Percentiles rank a stretch among this genome's conserved stretches.
Evolutionary conservation across 495 filamentous ascomycete species (phyloP).

Genomic region (Tricharina praecox): DNA sequence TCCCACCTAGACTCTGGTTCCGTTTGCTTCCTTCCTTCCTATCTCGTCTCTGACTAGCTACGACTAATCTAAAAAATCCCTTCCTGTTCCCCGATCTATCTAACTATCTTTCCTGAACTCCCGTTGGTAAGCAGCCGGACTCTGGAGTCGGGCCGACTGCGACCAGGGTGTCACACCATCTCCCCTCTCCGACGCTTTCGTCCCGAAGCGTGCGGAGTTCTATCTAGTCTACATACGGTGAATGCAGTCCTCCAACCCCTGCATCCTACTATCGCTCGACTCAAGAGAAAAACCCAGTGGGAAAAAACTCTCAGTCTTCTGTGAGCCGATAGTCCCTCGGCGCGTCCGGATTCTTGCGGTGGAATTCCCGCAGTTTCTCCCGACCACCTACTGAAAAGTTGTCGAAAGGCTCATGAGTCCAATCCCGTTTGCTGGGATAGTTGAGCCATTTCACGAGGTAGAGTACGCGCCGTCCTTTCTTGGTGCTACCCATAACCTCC

Average conservation of each 20-base stretch:
- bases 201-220: too few species aligned
- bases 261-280: background rate
- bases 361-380: background rate
- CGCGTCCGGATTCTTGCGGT: background rate
- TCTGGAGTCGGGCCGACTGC: too few species aligned
- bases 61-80: too few species aligned
- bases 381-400: slow-evolving; percentile 1
- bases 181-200: too few species aligned
- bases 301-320: background rate
- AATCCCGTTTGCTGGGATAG: background rate
- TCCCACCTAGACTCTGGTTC: too few species aligned
- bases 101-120: too few species aligned
- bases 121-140: too few species aligned
- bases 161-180: too few species aligned
- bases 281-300: background rate
- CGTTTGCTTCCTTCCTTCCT: too few species aligned
- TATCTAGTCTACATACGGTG: too few species aligned
- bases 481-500: background rate
- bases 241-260: background rate
- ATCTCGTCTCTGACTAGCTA: too few species aligned
- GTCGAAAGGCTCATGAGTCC: background rate
- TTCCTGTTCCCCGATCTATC: too few species aligned
- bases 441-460: background rate
- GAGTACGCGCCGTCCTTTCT: background rate
- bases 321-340: background rate